Conservation (phyloP, 352 stramenopile species). For the Phytophthora hibernalis region DNA sequence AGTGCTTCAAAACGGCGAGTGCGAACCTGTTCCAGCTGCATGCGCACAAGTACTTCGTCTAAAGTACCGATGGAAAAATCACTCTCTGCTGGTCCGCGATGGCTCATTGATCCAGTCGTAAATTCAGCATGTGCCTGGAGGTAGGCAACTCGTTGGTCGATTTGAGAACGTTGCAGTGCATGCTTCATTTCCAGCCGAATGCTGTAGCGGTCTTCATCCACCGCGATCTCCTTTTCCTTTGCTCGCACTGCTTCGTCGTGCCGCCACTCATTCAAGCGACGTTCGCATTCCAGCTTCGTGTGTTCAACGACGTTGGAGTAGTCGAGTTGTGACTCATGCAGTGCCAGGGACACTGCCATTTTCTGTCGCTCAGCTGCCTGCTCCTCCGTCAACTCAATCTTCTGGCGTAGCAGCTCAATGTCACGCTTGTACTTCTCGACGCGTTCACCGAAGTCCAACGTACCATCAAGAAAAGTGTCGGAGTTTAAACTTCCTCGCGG, state of each 20-base stretch:
- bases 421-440: constrained; percentile 76
- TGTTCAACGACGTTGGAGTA: constrained; percentile 58
- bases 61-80: constrained; percentile 58
- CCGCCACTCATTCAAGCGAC: constrained; percentile 56
- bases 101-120: neutral
- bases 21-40: constrained; percentile 70
- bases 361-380: constrained; percentile 62
- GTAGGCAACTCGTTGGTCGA: constrained; percentile 66
- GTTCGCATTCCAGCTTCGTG: constrained; percentile 55
- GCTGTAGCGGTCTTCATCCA: constrained; percentile 76
- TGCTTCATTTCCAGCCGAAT: constrained; percentile 72
- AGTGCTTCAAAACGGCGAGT: constrained; percentile 70
- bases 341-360: constrained; percentile 54
- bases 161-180: constrained; percentile 60
- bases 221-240: constrained; percentile 56
- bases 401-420: constrained; percentile 68
- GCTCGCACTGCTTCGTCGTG: constrained; percentile 61
- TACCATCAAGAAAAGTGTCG: constrained; percentile 1
- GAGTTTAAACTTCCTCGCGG: neutral
- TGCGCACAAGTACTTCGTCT: constrained; percentile 68
- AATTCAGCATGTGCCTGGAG: constrained; percentile 47
- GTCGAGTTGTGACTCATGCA: constrained; percentile 57
- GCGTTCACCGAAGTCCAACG: constrained; percentile 38
- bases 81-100: constrained; percentile 23
- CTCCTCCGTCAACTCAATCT: constrained; percentile 55